phyloP scores from a whole-genome alignment of 2,329 filamentous ascomycete genomes.

The Podosphaera leucotricha region DNA sequence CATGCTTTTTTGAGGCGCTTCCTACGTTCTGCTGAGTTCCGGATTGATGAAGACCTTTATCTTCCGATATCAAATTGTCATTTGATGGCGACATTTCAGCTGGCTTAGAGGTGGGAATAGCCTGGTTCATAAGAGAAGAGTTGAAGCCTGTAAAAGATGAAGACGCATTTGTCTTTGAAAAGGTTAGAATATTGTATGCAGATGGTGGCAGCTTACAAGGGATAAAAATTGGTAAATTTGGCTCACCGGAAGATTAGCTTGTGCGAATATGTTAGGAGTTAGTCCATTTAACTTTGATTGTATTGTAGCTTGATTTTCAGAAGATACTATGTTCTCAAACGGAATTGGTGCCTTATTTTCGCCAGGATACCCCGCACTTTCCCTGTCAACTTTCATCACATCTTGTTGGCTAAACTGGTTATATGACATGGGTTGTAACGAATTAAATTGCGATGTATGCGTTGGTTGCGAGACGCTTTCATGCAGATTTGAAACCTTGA shows the following conservation, averaged over 20 bases:
- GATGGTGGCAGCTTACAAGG: background rate
- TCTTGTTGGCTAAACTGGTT: background rate
- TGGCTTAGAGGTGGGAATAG: background rate
- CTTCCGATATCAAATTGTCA: background rate
- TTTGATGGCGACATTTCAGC: background rate
- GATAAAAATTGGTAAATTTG: background rate
- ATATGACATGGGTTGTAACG: background rate
- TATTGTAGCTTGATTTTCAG: background rate
- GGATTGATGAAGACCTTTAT: background rate
- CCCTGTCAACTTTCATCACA: background rate
- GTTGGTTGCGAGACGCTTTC: background rate
- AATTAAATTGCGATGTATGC: background rate
- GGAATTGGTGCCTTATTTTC: background rate
- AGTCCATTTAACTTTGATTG: background rate
- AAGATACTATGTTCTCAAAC: background rate
- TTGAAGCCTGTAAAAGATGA: background rate
- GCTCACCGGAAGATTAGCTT: background rate
- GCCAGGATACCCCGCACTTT: background rate
- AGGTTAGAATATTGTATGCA: background rate
- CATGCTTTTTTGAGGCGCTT: background rate
- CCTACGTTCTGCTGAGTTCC: background rate
- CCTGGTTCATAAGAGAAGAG: background rate
- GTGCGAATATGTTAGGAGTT: background rate
- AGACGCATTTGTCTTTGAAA: background rate
- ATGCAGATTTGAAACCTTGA: background rate